Conservation (phyloP, 345 rosid species). For the Hibiscus trionum region DNA sequence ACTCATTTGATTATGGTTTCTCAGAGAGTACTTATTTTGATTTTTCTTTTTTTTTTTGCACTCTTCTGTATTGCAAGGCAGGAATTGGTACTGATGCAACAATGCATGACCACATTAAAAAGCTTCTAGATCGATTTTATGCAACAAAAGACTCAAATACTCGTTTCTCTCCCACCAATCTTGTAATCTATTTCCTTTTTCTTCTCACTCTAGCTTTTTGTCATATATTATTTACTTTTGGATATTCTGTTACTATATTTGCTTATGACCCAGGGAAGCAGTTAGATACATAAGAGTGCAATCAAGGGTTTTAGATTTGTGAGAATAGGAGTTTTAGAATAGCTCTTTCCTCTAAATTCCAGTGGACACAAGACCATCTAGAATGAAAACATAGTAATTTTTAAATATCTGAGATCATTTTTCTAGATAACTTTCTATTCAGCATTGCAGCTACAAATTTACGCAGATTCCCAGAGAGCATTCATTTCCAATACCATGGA, state of each 20-base stretch:
- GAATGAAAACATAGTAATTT: background rate
- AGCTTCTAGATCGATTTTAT: conserved; percentile 91
- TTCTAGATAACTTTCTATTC: background rate
- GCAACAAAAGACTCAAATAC: conserved; percentile 84
- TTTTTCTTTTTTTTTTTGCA: background rate
- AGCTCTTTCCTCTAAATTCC: background rate
- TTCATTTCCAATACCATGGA: background rate
- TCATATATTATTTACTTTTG: background rate
- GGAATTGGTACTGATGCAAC: conserved; percentile 99
- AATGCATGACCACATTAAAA: conserved; percentile 97
- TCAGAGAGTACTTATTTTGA: background rate
- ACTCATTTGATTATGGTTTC: conserved; percentile 5
- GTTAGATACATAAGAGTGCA: background rate
- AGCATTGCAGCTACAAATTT: background rate
- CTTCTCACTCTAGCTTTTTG: background rate
- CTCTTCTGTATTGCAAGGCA: conserved; percentile 40
- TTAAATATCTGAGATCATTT: background rate
- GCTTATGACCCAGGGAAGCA: background rate
- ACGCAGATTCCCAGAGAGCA: background rate
- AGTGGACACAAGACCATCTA: background rate
- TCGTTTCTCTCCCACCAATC: conserved; percentile 83
- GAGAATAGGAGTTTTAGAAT: background rate
- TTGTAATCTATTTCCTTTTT: conserved; percentile 37
- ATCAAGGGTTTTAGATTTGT: background rate
- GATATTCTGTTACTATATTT: background rate